Base-by-base conservation (phyloP, 2,329 filamentous ascomycete species). In the Aschersonia sp. region DNA sequence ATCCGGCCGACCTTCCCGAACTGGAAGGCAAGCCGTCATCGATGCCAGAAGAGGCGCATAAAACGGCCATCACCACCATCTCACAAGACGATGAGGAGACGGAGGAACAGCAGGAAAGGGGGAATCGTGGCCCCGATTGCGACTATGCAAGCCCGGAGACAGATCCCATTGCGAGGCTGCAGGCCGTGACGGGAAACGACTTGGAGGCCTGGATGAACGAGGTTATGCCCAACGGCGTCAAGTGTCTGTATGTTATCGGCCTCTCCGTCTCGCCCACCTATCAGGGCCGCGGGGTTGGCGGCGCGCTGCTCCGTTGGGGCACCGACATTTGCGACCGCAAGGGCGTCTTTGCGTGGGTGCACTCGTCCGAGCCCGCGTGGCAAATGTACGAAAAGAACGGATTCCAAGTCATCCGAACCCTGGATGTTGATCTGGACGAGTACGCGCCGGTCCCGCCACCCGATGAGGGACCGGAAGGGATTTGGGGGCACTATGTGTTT, bases 401-500 rank as follows among this genome's bases (percentile, higher is more conserved):
- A 1, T 65, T 62, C 43, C 53, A 56, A 45, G 51, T 57, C 5
- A 55, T 59, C 5, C 57, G 58, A 5, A 54, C 45, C 10, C 53
- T 64, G 12, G 57, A 59, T 10, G 40, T 65, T 10, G 55, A 61
- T 44, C 47, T 65, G 52, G 61, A 65, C 47, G 53, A 58, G 30
- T 64, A 60, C 50, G 59, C 58, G 20, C 52, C 52, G 5, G 53
- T 7, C 35, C 35, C 52, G 41, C 50, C 55, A 31, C 54, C 57
- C 9, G 49, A 52, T 12, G 54, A 59, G 41, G 56, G 57, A 2
- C 50, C 49, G 4, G 51, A 49, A 9, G 56, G 54, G 5, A 59
- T 54, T 50, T 63, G 62, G 62, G 61, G 61, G 2, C 51, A 54
- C 30, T 65, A 65, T 50, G 56, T 58, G 3, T 64, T 63, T 48